A percentile compares a stretch with the other conserved stretches of the same genome.
Evolutionary conservation across 2,329 filamentous ascomycete species (phyloP).

Genomic region (Massarina eburnea): DNA sequence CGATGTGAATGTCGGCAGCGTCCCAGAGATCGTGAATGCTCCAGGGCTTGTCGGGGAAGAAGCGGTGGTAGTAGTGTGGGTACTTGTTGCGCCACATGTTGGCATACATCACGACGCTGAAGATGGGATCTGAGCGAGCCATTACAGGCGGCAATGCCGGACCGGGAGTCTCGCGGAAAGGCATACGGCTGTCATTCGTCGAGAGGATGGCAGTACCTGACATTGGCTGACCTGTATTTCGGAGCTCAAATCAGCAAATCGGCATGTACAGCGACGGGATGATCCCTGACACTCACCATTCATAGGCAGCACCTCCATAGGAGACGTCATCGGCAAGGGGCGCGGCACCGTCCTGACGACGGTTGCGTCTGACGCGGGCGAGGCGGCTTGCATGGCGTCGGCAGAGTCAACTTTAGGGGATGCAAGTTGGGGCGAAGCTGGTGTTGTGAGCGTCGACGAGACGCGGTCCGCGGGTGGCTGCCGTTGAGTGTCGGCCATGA

Average conservation of each 20-base stretch:
- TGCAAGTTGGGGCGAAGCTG: slow-evolving; percentile 1
- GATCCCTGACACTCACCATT: no score
- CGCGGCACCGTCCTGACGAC: slow-evolving; percentile 4
- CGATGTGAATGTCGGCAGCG: slow-evolving; percentile 32
- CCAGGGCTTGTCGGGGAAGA: slow-evolving; percentile 30
- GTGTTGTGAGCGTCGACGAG: background rate
- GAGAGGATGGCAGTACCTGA: slow-evolving; percentile 29
- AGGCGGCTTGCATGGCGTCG: slow-evolving; percentile 1
- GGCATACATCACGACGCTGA: slow-evolving; percentile 23
- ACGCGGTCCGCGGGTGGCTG: slow-evolving; percentile 6
- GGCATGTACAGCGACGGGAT: no score
- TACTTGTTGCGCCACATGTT: slow-evolving; percentile 23
- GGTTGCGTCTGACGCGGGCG: slow-evolving; percentile 13
- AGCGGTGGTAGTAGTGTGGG: slow-evolving; percentile 25
- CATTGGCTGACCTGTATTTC: slow-evolving; percentile 5
- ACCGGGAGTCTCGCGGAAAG: slow-evolving; percentile 14
- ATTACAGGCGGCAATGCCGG: slow-evolving; percentile 22
- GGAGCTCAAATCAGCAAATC: no score
- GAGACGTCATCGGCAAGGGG: slow-evolving; percentile 1
- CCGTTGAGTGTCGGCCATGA: slow-evolving; percentile 5
- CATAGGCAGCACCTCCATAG: no score
- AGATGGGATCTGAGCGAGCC: slow-evolving; percentile 23
- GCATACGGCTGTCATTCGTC: slow-evolving; percentile 25
- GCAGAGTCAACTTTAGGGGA: background rate
- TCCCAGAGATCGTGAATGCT: slow-evolving; percentile 39